Base-by-base conservation (phyloP, 2,329 filamentous ascomycete species). In the Xylaria sp. region DNA sequence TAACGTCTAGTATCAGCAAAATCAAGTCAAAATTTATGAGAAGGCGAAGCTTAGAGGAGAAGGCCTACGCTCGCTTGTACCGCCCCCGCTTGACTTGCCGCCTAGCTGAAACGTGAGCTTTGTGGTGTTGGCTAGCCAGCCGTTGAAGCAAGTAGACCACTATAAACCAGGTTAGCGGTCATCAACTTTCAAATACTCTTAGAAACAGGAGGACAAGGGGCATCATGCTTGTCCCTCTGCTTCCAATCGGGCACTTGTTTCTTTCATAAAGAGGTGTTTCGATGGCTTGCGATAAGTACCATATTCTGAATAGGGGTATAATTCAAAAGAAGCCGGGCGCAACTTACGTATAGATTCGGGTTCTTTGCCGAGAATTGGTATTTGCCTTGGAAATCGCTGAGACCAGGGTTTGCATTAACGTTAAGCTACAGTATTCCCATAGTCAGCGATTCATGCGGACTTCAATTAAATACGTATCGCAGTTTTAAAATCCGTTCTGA, bases 81-180 rank as follows among this genome's bases (percentile, higher is more conserved):
- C 69, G 5, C 63, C 64, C 53, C 50, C 60, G 11, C 38, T 62
- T 27, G 69, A 64, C 2, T 15, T 25, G 3, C 54, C 63, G 17
- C 38, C 27, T 11, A 71, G 38, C 27, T 9, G 3, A 10, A 72
- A 70, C 17, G 44, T 42, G 11, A 71, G 38, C 31, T 66, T 72
- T 15, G 71, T 72, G 15, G 45, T 22, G 10, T 71, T 72, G 47
- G 51, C 49, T 38, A 54, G 20, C 5, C 56, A 72, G 20, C 67
- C 67, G 20, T 59, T 59, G 31, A 68, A 66, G 42, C 69, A 72
- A 1, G 47, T 68, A 15, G 71, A 70, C 71, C 67, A 71, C 71
- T 72, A 22, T 4, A 44, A 36, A 3, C 3, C 10, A 42, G 39
- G 2, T 63, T 42, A 66, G 64, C 39, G 20, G 20, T 27, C 3